Conservation (phyloP, 2,329 filamentous ascomycete species). For the Ascochyta viciae-villosae region DNA sequence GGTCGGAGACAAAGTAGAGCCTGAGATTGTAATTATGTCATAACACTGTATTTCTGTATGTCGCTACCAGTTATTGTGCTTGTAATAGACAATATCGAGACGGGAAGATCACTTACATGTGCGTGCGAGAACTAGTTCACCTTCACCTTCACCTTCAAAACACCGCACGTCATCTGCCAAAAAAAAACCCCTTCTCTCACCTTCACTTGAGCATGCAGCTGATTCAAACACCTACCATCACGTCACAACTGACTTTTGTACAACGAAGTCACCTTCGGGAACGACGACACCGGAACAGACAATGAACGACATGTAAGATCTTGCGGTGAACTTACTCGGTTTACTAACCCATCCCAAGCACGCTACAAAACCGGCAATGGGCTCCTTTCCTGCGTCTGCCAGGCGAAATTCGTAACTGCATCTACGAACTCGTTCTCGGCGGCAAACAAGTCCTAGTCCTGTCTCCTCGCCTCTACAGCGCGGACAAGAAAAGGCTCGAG, state of each 20-base stretch:
- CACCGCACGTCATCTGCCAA: neutral
- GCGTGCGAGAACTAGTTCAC: neutral
- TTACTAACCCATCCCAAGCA: neutral
- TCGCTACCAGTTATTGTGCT: neutral
- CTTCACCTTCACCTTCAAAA: neutral
- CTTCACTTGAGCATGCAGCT: too few relatives aligned
- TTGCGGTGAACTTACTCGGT: neutral
- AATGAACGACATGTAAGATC: neutral
- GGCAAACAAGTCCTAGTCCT: neutral
- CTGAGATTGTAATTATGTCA: neutral
- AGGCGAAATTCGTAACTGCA: neutral
- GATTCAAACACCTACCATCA: too few relatives aligned
- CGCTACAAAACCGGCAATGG: neutral
- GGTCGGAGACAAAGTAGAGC: too few relatives aligned
- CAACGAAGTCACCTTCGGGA: neutral
- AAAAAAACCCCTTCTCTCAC: neutral
- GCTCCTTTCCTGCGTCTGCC: neutral
- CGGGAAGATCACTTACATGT: too few relatives aligned
- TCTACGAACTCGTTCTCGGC: neutral
- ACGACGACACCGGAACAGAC: too few relatives aligned
- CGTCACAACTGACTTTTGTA: neutral
- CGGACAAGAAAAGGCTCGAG: neutral
- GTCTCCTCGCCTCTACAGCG: neutral
- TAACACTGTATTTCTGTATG: neutral
- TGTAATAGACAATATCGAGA: neutral